A percentile compares a stretch with the other conserved stretches of the same genome.
These are phyloP conservation scores for Botryococcus braunii DNA, from an alignment of 163 green algal species.

Conservation along the genomic window DNA sequence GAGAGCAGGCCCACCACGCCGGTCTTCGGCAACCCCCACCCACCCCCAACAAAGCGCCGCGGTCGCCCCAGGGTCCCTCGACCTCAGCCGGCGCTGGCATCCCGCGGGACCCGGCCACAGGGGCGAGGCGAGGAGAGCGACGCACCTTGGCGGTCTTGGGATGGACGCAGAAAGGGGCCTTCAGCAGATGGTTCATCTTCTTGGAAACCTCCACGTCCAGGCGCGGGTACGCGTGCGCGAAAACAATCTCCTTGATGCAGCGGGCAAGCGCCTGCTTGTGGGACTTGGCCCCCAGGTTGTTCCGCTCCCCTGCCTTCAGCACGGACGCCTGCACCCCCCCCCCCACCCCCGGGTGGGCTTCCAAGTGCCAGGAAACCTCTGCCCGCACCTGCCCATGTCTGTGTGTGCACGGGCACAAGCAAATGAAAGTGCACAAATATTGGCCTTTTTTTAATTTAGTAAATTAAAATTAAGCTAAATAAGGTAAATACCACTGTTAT, in stretches of 20 bases:
- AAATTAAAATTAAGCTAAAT: background rate
- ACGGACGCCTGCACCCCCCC: background rate
- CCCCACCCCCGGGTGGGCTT: too few relatives aligned
- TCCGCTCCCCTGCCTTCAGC: background rate
- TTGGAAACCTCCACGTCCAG: slow-evolving; percentile 98
- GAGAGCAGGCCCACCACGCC: too few relatives aligned
- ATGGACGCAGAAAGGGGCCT: slow-evolving; percentile 98
- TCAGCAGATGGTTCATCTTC: slow-evolving; percentile 99
- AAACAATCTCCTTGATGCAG: slow-evolving; percentile 57
- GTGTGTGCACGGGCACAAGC: background rate
- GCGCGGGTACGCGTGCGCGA: slow-evolving; percentile 83
- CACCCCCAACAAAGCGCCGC: too few relatives aligned
- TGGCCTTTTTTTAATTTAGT: background rate
- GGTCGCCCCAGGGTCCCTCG: too few relatives aligned
- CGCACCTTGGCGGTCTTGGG: slow-evolving; percentile 90
- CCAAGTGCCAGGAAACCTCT: background rate
- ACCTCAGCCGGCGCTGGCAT: too few relatives aligned
- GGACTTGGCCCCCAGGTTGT: background rate
- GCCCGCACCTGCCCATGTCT: background rate
- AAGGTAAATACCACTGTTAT: background rate
- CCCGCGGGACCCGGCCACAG: too few relatives aligned
- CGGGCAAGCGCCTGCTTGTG: slow-evolving; percentile 23
- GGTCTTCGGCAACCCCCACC: too few relatives aligned
- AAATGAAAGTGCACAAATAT: background rate
- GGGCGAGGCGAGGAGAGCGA: background rate